Conservation (phyloP, 306 rosid genomes). For the Trichosanthes truncata region DNA sequence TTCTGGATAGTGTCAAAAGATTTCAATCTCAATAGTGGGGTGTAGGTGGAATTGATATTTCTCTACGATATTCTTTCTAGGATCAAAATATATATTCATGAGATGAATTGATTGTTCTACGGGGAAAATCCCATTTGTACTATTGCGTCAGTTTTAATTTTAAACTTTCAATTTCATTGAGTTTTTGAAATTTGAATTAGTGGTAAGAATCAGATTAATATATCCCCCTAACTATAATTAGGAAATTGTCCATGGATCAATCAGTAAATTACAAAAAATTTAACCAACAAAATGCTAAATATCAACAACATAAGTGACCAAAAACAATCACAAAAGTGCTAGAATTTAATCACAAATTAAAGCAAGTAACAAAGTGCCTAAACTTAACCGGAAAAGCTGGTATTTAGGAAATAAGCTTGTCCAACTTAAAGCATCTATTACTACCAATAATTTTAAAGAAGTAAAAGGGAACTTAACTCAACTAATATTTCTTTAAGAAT, state of each 20-base stretch:
- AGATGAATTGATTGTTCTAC: not conserved
- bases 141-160: no score
- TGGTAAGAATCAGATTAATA: not conserved
- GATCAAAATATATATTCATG: no score
- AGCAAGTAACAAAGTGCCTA: not conserved
- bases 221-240: no score
- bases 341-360: not conserved
- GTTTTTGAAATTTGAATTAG: no score
- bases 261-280: no score
- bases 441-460: not conserved
- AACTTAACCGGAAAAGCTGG: not conserved
- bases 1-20: not conserved
- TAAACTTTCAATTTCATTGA: no score
- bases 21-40: not conserved
- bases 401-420: not conserved
- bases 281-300: not conserved
- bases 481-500: no score
- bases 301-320: no score
- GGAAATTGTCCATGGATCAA: not conserved
- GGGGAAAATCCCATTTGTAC: no score
- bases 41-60: not conserved
- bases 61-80: no score
- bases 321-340: not conserved
- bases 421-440: not conserved
- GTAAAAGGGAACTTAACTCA: not conserved